These are phyloP conservation scores for Lodderomyces pseudojiufengensis DNA, from an alignment of 1,139 yeast species.

Conservation along the genomic window DNA sequence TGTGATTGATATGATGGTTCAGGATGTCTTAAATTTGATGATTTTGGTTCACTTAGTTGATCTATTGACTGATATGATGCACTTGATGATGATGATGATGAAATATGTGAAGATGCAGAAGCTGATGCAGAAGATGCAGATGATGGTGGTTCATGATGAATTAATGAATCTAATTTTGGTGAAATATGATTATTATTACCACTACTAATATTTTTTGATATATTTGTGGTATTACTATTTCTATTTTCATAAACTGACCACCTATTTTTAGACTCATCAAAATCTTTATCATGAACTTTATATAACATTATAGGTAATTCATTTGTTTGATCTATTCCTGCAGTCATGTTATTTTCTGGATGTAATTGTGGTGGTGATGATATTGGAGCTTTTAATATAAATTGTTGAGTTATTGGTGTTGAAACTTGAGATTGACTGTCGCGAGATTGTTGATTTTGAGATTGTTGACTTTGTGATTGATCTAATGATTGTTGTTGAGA, in stretches of 20 bases:
- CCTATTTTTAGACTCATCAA: slow-evolving; percentile 20
- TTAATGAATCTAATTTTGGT: not conserved
- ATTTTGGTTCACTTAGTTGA: not conserved
- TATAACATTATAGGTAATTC: slow-evolving; percentile 30
- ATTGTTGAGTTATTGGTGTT: not conserved
- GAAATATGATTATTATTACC: not conserved
- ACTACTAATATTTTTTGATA: not conserved
- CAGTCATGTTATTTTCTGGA: slow-evolving; percentile 18
- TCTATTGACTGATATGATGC: not conserved
- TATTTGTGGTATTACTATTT: slow-evolving; percentile 4
- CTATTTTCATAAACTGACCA: slow-evolving; percentile 27
- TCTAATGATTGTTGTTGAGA: not conserved
- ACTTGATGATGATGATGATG: not conserved
- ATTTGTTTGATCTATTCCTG: slow-evolving; percentile 25
- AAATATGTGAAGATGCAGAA: not conserved
- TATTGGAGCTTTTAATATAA: slow-evolving; percentile 1
- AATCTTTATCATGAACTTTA: slow-evolving; percentile 27
- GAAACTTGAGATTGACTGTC: slow-evolving; percentile 1
- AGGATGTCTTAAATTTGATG: no score
- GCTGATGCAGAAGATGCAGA: not conserved
- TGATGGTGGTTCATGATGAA: not conserved
- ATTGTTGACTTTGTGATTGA: not conserved
- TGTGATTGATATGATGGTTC: not conserved
- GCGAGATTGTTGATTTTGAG: no score
- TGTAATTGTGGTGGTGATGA: slow-evolving; percentile 1